Percentiles rank a stretch among this genome's conserved stretches.
Conservation (phyloP, 2,329 filamentous ascomycete genomes). For the Xenosphaeropsis pyriputrescens region DNA sequence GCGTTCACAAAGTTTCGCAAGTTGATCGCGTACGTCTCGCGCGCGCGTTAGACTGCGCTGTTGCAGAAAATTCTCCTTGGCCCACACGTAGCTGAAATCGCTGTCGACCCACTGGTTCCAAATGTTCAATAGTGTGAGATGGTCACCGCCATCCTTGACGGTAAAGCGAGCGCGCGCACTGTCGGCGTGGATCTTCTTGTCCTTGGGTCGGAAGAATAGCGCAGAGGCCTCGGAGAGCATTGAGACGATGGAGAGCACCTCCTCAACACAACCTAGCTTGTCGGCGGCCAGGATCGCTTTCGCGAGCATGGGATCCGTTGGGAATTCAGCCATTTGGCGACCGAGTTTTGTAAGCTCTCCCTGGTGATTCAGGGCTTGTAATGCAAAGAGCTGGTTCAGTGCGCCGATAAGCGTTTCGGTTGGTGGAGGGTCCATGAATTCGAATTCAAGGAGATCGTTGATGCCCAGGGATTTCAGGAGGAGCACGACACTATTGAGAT, state of each 20-base stretch:
- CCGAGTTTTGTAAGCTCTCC: slow-evolving; percentile 85
- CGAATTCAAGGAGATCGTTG: slow-evolving; percentile 83
- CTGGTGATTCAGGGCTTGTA: slow-evolving; percentile 77
- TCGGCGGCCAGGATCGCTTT: slow-evolving; percentile 81
- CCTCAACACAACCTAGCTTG: slow-evolving; percentile 83
- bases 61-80: slow-evolving; percentile 86
- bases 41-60: slow-evolving; percentile 80
- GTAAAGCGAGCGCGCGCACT: slow-evolving; percentile 81
- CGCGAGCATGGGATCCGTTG: slow-evolving; percentile 80
- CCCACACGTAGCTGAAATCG: slow-evolving; percentile 79
- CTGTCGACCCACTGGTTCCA: slow-evolving; percentile 93
- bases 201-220: slow-evolving; percentile 88
- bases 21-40: slow-evolving; percentile 82
- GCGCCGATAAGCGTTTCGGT: slow-evolving; percentile 81
- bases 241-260: slow-evolving; percentile 83
- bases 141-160: slow-evolving; percentile 79
- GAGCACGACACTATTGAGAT: slow-evolving; percentile 71
- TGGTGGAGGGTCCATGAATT: slow-evolving; percentile 89
- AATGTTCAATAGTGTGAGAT: slow-evolving; percentile 77
- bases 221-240: slow-evolving; percentile 84
- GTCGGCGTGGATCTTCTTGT: slow-evolving; percentile 95
- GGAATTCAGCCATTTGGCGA: slow-evolving; percentile 90
- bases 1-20: slow-evolving; percentile 82
- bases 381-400: slow-evolving; percentile 79
- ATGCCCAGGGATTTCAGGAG: slow-evolving; percentile 83